Base-by-base conservation (phyloP, 306 rosid genomes). In the Casuarina glauca region DNA sequence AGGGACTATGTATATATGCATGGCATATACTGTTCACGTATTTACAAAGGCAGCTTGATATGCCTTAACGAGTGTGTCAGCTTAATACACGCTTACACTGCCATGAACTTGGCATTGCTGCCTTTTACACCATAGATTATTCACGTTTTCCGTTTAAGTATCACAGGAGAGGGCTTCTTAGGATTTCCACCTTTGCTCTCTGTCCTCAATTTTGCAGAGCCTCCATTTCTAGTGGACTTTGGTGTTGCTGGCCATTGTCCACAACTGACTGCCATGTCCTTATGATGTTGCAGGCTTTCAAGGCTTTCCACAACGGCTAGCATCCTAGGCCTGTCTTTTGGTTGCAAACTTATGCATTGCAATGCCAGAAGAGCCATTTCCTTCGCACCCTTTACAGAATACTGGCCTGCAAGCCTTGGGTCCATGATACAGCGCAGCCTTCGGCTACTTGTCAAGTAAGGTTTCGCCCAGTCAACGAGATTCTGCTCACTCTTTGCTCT, bases 291-390 rank as follows among this genome's bases (percentile, higher is more conserved):
- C 17, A 95, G 83, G 76, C 72, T 63, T 79, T 93, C 97, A 67
- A 95, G 97, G 52, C 84, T 90, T 73, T 96, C 91, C 78, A 96
- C 93, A 76, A 90, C 84, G 7, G 80, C 77, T 55, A 91, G 64
- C 96, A 91, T 96, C 82, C 84, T 93, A 41, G 98, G 93, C 81
- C 99, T 91, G 79, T 89, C 97, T 86, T 93, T 95, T 57, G 99
- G 97, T 64, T 84, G 90, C 86, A 91, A 54, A 76, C 89, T 91
- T 70, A 88, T 79, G 88, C 93, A 92, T 13, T 92, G 93, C 60
- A 82, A 77, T 19, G 96, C 91, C 81, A 95, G 78, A 79, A 72
- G 85, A 12, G 97, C 97, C 80, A 89, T 85, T 54, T 87, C 93
- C 78, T 91, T 92, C 10, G 97, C 78, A 17, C 99, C 97, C 68